A percentile compares a stretch with the other conserved stretches of the same genome.
These are phyloP conservation scores for Lactifluus volemus DNA, from an alignment of 768 basidiomycete species.

Conservation along the genomic window DNA sequence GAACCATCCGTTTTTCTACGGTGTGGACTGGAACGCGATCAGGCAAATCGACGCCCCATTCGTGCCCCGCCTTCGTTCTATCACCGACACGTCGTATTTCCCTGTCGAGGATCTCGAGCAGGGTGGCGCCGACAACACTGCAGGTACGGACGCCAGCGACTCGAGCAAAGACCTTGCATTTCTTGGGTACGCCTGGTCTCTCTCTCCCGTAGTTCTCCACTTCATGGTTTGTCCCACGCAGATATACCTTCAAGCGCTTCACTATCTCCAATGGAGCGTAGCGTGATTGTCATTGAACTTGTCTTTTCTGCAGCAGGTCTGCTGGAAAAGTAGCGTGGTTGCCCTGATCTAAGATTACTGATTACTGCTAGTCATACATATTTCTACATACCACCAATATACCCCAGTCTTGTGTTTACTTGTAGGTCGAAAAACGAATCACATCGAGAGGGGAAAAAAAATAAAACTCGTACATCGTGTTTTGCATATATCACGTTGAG, in stretches of 20 bases:
- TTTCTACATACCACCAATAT: conserved; percentile 14
- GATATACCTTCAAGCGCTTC: conserved; percentile 78
- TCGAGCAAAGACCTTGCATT: conserved; percentile 51
- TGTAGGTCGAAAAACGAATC: conserved; percentile 1
- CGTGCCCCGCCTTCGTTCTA: conserved; percentile 87
- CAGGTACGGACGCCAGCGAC: conserved; percentile 30
- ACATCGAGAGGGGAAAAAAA: background rate
- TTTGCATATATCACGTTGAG: background rate
- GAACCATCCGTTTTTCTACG: conserved; percentile 87
- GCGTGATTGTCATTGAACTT: conserved; percentile 23
- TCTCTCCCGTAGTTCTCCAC: background rate
- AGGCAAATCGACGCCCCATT: conserved; percentile 90
- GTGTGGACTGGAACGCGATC: conserved; percentile 88
- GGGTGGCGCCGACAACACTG: conserved; percentile 39
- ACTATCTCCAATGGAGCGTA: conserved; percentile 49
- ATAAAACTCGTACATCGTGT: background rate
- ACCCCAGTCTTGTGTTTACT: conserved; percentile 8
- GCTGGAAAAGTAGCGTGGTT: conserved; percentile 2
- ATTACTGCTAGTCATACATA: conserved; percentile 12
- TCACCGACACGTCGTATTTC: conserved; percentile 98
- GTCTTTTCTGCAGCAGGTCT: conserved; percentile 15
- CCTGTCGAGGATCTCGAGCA: conserved; percentile 91
- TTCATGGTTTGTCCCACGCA: conserved; percentile 23
- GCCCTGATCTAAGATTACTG: conserved; percentile 10
- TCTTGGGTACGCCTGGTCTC: conserved; percentile 36